These are phyloP conservation scores for Dendrothele bispora DNA, from an alignment of 768 basidiomycete genomes.

Conservation along the genomic window DNA sequence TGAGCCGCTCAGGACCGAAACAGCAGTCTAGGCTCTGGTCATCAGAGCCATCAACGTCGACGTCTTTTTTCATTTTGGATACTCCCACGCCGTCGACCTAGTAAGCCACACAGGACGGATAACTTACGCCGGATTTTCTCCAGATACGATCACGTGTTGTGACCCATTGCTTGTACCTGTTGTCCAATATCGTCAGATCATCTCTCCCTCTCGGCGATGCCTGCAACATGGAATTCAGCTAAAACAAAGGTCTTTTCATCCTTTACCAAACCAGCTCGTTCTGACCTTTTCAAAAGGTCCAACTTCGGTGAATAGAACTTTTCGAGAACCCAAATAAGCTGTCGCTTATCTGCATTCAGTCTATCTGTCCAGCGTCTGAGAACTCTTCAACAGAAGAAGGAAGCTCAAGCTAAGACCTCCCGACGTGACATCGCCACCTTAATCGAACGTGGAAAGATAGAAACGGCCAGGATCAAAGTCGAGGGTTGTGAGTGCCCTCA, in stretches of 20 bases:
- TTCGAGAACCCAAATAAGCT: slow-evolving; percentile 2
- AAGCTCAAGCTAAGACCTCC: slow-evolving; percentile 69
- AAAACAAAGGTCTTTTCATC: slow-evolving; percentile 52
- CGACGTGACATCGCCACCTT: slow-evolving; percentile 81
- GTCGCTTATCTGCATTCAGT: slow-evolving; percentile 34
- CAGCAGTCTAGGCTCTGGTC: background rate
- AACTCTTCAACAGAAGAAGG: slow-evolving; percentile 90
- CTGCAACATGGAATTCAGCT: slow-evolving; percentile 59
- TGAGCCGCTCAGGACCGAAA: background rate
- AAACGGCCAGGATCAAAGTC: slow-evolving; percentile 83
- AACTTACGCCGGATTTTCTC: too few relatives aligned
- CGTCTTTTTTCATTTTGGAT: too few relatives aligned
- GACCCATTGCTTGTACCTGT: too few relatives aligned
- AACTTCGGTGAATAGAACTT: slow-evolving; percentile 39
- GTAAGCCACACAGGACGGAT: too few relatives aligned
- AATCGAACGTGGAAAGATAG: slow-evolving; percentile 75
- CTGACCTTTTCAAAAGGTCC: slow-evolving; percentile 33
- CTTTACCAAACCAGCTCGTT: slow-evolving; percentile 3
- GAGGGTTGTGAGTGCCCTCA: slow-evolving; percentile 65
- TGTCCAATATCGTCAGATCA: slow-evolving; percentile 4
- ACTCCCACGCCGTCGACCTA: too few relatives aligned
- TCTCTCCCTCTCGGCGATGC: slow-evolving; percentile 31
- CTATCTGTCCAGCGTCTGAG: slow-evolving; percentile 84
- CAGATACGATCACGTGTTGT: too few relatives aligned
- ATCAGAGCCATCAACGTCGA: background rate